These are phyloP conservation scores for Ramularia endophylla DNA, from an alignment of 2,329 filamentous ascomycete genomes.

Conservation along the genomic window DNA sequence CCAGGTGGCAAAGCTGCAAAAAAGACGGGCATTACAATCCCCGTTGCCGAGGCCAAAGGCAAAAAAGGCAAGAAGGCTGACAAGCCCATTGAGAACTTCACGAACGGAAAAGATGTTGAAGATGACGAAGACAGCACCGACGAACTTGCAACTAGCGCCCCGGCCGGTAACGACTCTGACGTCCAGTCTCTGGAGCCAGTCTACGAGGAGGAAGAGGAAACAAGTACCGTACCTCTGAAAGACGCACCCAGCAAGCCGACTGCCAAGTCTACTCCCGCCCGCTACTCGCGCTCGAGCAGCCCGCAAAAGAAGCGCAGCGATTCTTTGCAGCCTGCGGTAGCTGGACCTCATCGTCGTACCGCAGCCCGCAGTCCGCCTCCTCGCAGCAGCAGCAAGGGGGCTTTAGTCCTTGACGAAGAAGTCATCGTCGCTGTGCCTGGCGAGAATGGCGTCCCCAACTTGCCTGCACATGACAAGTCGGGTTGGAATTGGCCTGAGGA, in stretches of 20 bases:
- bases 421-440: constrained; percentile 20
- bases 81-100: constrained; percentile 2
- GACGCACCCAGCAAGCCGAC: constrained; percentile 24
- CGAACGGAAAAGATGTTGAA: constrained; percentile 11
- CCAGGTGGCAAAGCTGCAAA: constrained; percentile 13
- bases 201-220: constrained; percentile 30
- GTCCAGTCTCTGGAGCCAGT: constrained; percentile 26
- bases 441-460: constrained; percentile 15
- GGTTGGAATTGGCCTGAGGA: constrained; percentile 29
- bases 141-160: constrained; percentile 9
- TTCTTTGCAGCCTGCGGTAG: constrained; percentile 12
- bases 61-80: constrained; percentile 1
- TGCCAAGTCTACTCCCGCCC: constrained; percentile 25
- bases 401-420: constrained; percentile 1
- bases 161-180: constrained; percentile 24
- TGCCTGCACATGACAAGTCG: constrained; percentile 13
- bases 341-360: constrained; percentile 12
- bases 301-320: constrained; percentile 19
- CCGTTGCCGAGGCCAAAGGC: background rate
- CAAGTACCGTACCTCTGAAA: constrained; percentile 18
- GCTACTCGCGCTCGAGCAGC: constrained; percentile 21
- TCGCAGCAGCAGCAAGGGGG: no score
- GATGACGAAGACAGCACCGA: constrained; percentile 27
- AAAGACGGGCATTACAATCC: constrained; percentile 1
- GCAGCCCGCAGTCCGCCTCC: constrained; percentile 19